phyloP scores from a whole-genome alignment of 2,329 filamentous ascomycete species.

The Alternaria arborescens region DNA sequence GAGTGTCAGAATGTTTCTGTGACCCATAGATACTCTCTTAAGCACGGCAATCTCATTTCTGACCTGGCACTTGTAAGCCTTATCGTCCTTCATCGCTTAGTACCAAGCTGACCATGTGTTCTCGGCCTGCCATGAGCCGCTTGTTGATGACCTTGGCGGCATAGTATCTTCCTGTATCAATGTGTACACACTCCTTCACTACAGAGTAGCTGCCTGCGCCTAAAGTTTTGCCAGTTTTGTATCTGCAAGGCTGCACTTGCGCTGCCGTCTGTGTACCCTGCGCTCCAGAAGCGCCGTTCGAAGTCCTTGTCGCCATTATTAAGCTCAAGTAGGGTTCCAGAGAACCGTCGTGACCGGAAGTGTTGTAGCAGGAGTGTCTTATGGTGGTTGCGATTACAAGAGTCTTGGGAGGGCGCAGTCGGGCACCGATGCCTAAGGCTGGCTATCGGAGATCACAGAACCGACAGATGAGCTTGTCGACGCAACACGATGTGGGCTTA shows the following conservation, averaged over 20 bases:
- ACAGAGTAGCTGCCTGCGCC: slow-evolving; percentile 97
- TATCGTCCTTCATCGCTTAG: not conserved
- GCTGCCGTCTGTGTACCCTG: slow-evolving; percentile 46
- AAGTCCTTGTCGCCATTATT: slow-evolving; percentile 28
- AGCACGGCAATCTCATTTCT: slow-evolving; percentile 98
- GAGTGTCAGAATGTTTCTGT: slow-evolving; percentile 96
- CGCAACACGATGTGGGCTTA: not conserved
- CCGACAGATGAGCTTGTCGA: not conserved
- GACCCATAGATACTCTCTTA: slow-evolving; percentile 98
- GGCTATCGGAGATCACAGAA: slow-evolving; percentile 5
- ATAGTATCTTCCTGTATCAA: slow-evolving; percentile 97
- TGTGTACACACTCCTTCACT: slow-evolving; percentile 98
- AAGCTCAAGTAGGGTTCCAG: not conserved
- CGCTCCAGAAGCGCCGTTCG: slow-evolving; percentile 45
- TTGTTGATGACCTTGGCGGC: slow-evolving; percentile 99
- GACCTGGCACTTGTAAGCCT: slow-evolving; percentile 65
- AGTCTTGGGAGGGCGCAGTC: slow-evolving; percentile 7
- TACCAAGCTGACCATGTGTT: slow-evolving; percentile 83
- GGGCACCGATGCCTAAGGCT: slow-evolving; percentile 21
- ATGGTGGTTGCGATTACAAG: slow-evolving; percentile 1
- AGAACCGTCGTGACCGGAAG: not conserved
- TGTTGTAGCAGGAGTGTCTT: slow-evolving; percentile 1
- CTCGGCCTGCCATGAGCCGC: slow-evolving; percentile 92
- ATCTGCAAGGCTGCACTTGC: slow-evolving; percentile 91
- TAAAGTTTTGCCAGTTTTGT: slow-evolving; percentile 98